Evolutionary conservation across 768 basidiomycete genomes (phyloP), one percentile per base, ranked within the genome.

Genomic region (Harrya chromipes): DNA sequence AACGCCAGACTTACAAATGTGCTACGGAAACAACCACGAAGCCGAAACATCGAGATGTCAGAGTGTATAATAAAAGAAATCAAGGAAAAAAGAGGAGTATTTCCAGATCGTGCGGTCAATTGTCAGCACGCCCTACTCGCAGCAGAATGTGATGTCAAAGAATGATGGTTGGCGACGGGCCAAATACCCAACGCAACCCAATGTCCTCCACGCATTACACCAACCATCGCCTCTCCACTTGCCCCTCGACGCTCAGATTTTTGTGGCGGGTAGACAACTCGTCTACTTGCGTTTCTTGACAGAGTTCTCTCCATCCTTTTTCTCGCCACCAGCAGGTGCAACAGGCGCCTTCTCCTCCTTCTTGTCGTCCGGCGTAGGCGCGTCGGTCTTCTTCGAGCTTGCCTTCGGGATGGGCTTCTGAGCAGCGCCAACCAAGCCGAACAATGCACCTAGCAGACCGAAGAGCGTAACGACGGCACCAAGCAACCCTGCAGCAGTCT

Each of bases 401-500:
- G 85, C 83, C 79, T 85, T 85, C 55, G 85, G 82, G 46, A 73
- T 67, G 26, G 90, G 83, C 64, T 87, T 83, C 66, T 84, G 80
- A 42, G 78, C 74, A 44, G 79, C 78, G 55, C 90, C 87, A 66
- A 93, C 79, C 60, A 94, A 73, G 47, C 91, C 84, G 53, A 91
- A 80, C 64, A 92, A 73, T 34, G 80, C 79, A 56, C 85, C 89
- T 56, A 98, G 67, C 83, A 97, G 84, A 41, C 87, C 87, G 63
- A 97, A 80, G 57, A 97, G 67, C 36, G 89, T 90, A 60, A 95
- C 77, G 40, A 89, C 55, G 42, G 81, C 83, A 54, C 82, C 86
- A 52, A 75, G 75, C 57, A 97, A 76, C 53, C 83, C 89, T 40
- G 78, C 86, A 59, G 84, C 92, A 44, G 90, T 90, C 71, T 94